These are phyloP conservation scores for Microcos paniculata DNA, from an alignment of 345 rosid species.

Conservation along the genomic window DNA sequence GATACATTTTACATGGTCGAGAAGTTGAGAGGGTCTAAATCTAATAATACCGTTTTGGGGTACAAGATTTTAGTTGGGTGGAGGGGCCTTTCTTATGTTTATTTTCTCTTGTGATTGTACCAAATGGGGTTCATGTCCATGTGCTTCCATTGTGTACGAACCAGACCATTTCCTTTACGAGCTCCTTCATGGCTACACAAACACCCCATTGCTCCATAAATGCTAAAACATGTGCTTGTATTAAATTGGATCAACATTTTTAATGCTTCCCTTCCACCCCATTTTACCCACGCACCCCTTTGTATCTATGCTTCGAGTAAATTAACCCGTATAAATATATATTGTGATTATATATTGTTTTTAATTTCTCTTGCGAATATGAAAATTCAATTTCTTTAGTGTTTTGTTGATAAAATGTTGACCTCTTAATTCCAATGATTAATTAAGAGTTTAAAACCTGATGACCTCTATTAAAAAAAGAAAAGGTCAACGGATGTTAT, in stretches of 20 bases:
- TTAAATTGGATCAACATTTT: background rate
- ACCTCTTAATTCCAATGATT: too few relatives aligned
- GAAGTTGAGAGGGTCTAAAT: background rate
- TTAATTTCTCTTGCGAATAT: too few relatives aligned
- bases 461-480: too few relatives aligned
- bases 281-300: background rate
- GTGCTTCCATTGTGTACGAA: background rate
- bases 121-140: slow-evolving; percentile 2
- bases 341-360: too few relatives aligned
- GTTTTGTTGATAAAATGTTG: too few relatives aligned
- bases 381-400: too few relatives aligned
- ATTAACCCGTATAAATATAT: too few relatives aligned
- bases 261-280: background rate
- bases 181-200: background rate
- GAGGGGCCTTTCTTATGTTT: background rate
- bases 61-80: background rate
- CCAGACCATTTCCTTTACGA: slow-evolving; percentile 1
- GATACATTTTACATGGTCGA: background rate
- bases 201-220: background rate
- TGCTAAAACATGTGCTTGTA: background rate
- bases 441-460: too few relatives aligned
- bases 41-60: background rate
- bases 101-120: background rate
- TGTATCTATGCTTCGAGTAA: too few relatives aligned
- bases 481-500: too few relatives aligned